These are phyloP conservation scores for Diaporthe helianthi DNA, from an alignment of 2,329 filamentous ascomycete species.

Conservation along the genomic window DNA sequence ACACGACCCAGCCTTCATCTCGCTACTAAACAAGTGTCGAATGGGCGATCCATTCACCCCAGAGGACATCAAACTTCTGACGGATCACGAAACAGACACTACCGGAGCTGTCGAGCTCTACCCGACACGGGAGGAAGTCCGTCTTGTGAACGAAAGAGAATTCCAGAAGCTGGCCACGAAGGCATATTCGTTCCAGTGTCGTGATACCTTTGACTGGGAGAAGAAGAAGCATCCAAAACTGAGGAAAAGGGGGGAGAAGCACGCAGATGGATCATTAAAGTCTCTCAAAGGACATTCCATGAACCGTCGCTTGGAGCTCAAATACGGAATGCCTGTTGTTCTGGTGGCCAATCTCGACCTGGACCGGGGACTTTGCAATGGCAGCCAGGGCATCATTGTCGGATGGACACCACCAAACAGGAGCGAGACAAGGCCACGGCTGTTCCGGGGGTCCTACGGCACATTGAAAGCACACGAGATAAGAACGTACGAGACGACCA, in stretches of 20 bases:
- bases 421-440: conserved; percentile 36
- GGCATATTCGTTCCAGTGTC: conserved; percentile 42
- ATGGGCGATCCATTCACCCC: conserved; percentile 49
- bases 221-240: conserved; percentile 39
- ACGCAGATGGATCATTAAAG: conserved; percentile 41
- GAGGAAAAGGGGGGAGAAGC: conserved; percentile 37
- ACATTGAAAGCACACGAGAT: conserved; percentile 46
- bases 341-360: conserved; percentile 58
- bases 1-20: conserved; percentile 58
- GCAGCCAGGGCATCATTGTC: conserved; percentile 53
- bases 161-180: conserved; percentile 43
- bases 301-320: conserved; percentile 51
- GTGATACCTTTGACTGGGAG: conserved; percentile 52
- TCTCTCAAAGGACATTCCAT: conserved; percentile 55
- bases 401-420: conserved; percentile 49
- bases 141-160: conserved; percentile 44
- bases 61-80: conserved; percentile 50
- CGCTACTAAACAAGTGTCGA: conserved; percentile 61
- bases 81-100: conserved; percentile 52
- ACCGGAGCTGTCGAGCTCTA: conserved; percentile 54
- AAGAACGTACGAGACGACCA: conserved; percentile 44
- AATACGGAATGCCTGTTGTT: conserved; percentile 59
- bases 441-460: conserved; percentile 46
- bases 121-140: conserved; percentile 49
- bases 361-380: conserved; percentile 51